These are phyloP conservation scores for Candida nitratophila DNA, from an alignment of 805 yeast species.

Conservation along the genomic window DNA sequence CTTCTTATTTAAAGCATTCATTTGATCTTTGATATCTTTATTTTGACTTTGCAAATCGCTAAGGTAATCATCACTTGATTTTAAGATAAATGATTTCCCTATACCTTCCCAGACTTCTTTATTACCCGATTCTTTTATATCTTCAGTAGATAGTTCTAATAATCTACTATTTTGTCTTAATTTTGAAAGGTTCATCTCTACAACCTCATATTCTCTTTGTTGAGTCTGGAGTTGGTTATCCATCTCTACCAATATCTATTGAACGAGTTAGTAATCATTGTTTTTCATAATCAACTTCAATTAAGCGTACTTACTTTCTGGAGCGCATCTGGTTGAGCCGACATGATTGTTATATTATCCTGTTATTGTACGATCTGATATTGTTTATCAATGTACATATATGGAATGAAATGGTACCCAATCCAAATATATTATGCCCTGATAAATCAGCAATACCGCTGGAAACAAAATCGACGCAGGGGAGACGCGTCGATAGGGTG, in stretches of 20 bases:
- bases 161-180: slow-evolving; percentile 44
- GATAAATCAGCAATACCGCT: too few species aligned
- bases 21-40: slow-evolving; percentile 47
- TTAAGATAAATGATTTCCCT: slow-evolving; percentile 65
- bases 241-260: slow-evolving; percentile 53
- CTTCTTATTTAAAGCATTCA: slow-evolving; percentile 58
- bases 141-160: slow-evolving; percentile 49
- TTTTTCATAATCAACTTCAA: background rate
- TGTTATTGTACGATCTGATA: too few species aligned
- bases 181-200: slow-evolving; percentile 43
- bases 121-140: slow-evolving; percentile 38
- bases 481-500: too few species aligned
- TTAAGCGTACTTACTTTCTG: slow-evolving; percentile 24
- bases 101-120: slow-evolving; percentile 75
- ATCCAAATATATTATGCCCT: too few species aligned
- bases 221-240: slow-evolving; percentile 55
- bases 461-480: too few species aligned
- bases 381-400: slow-evolving; percentile 7
- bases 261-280: background rate
- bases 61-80: slow-evolving; percentile 39
- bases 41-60: slow-evolving; percentile 44
- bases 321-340: slow-evolving; percentile 38
- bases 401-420: too few species aligned
- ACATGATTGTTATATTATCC: too few species aligned
- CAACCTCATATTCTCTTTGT: slow-evolving; percentile 51